Evolutionary conservation across 768 basidiomycete species (phyloP).

Genomic region (Clitopilus hobsonii): DNA sequence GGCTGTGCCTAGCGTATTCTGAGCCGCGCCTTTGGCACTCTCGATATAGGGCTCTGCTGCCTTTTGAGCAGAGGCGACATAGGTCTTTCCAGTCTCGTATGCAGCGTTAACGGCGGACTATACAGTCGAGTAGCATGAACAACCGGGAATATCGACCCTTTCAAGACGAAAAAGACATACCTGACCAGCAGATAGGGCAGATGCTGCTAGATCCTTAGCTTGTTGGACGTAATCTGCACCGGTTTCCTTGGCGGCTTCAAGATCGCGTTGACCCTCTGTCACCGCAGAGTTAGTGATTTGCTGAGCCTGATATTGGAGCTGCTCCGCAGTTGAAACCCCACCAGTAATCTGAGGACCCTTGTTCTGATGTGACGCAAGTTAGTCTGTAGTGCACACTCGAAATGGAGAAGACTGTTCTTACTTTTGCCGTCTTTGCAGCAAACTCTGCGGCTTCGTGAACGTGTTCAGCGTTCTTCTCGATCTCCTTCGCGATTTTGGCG

Average conservation of each 20-base stretch:
- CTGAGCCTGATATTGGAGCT: slow-evolving; percentile 29
- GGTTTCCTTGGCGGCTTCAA: slow-evolving; percentile 40
- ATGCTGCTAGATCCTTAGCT: slow-evolving; percentile 43
- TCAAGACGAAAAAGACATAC: slow-evolving; percentile 19
- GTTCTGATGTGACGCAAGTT: slow-evolving; percentile 12
- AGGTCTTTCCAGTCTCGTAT: slow-evolving; percentile 24
- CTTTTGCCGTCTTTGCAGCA: slow-evolving; percentile 51
- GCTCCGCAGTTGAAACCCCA: slow-evolving; percentile 25
- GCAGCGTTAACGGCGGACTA: slow-evolving; percentile 26
- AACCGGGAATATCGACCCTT: neutral
- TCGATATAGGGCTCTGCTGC: slow-evolving; percentile 37
- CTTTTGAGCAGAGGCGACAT: slow-evolving; percentile 23
- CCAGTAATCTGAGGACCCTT: slow-evolving; percentile 27
- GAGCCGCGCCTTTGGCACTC: slow-evolving; percentile 30
- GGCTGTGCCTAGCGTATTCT: slow-evolving; percentile 19
- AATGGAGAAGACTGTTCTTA: slow-evolving; percentile 17
- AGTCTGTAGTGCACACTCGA: neutral
- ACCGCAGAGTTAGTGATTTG: slow-evolving; percentile 47
- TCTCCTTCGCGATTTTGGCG: slow-evolving; percentile 31
- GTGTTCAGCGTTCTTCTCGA: slow-evolving; percentile 42
- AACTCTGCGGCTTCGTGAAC: slow-evolving; percentile 42
- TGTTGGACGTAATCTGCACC: slow-evolving; percentile 50
- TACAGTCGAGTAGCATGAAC: slow-evolving; percentile 18
- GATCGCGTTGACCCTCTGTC: slow-evolving; percentile 48
- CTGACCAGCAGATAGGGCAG: slow-evolving; percentile 40